Percentiles rank a stretch among this genome's conserved stretches.
Evolutionary conservation across 805 yeast genomes (phyloP).

Genomic region (Saccharomycopsis malanga): DNA sequence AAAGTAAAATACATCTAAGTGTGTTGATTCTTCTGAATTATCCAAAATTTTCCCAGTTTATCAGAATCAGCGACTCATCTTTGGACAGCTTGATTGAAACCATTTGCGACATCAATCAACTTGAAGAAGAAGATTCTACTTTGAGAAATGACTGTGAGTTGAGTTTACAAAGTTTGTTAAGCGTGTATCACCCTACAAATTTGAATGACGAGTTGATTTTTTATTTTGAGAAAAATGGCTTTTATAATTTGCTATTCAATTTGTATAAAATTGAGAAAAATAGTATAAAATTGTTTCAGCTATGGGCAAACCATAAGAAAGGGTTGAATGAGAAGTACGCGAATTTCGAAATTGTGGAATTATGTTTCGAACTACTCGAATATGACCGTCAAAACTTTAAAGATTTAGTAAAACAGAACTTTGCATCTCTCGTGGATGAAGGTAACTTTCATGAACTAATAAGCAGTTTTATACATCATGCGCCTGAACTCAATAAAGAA

Average conservation of each 20-base stretch:
- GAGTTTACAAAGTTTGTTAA: slow-evolving; percentile 65
- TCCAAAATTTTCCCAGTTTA: slow-evolving; percentile 80
- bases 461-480: slow-evolving; percentile 6
- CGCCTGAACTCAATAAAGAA: slow-evolving; percentile 3
- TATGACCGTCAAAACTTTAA: slow-evolving; percentile 3
- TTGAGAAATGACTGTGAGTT: slow-evolving; percentile 59
- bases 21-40: slow-evolving; percentile 74
- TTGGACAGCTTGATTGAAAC: slow-evolving; percentile 41
- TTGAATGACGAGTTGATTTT: slow-evolving; percentile 39
- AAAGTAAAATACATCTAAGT: slow-evolving; percentile 37
- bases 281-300: slow-evolving; percentile 45
- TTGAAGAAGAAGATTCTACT: slow-evolving; percentile 19
- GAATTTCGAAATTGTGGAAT: slow-evolving; percentile 27
- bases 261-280: slow-evolving; percentile 49
- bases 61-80: slow-evolving; percentile 58
- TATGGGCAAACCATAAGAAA: slow-evolving; percentile 36
- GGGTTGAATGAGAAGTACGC: slow-evolving; percentile 29
- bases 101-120: slow-evolving; percentile 35
- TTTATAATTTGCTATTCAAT: slow-evolving; percentile 50
- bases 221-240: slow-evolving; percentile 47
- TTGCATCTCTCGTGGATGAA: slow-evolving; percentile 1
- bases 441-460: slow-evolving; percentile 11
- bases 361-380: slow-evolving; percentile 19
- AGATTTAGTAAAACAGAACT: slow-evolving; percentile 5
- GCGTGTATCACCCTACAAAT: slow-evolving; percentile 56